Conservation (phyloP, 768 basidiomycete genomes). For the Trametes cinnabarina region DNA sequence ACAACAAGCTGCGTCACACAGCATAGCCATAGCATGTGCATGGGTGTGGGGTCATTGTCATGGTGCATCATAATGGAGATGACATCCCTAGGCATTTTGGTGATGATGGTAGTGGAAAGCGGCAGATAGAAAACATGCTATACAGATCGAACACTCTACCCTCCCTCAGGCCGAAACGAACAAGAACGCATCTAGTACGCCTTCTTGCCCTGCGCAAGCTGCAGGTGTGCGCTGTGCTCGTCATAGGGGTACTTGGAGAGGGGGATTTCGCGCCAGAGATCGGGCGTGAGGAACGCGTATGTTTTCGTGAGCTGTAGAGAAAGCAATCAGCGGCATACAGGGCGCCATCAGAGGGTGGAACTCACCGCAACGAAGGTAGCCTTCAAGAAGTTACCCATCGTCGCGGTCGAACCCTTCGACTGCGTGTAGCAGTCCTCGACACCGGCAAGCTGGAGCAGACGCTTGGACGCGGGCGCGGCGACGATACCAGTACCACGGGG, state of each 20-base stretch:
- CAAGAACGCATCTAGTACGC: constrained; percentile 43
- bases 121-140: constrained; percentile 17
- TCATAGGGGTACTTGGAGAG: constrained; percentile 89
- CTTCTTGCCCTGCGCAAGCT: constrained; percentile 79
- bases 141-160: constrained; percentile 18
- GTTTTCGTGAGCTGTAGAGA: constrained; percentile 86
- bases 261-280: constrained; percentile 95
- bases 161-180: constrained; percentile 1
- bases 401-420: constrained; percentile 96
- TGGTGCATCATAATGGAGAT: constrained; percentile 10
- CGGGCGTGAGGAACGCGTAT: constrained; percentile 96
- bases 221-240: constrained; percentile 91
- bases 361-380: constrained; percentile 87
- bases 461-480: constrained; percentile 96
- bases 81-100: constrained; percentile 16
- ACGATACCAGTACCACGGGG: constrained; percentile 99
- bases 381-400: constrained; percentile 99
- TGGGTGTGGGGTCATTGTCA: constrained; percentile 8
- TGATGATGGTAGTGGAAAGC: constrained; percentile 12
- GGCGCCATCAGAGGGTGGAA: neutral
- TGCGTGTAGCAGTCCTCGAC: constrained; percentile 98
- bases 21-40: neutral
- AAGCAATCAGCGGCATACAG: neutral
- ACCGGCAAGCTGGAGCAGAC: constrained; percentile 95
- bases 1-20: constrained; percentile 9